These are phyloP conservation scores for Daedalea quercina DNA, from an alignment of 768 basidiomycete species.

Conservation along the genomic window DNA sequence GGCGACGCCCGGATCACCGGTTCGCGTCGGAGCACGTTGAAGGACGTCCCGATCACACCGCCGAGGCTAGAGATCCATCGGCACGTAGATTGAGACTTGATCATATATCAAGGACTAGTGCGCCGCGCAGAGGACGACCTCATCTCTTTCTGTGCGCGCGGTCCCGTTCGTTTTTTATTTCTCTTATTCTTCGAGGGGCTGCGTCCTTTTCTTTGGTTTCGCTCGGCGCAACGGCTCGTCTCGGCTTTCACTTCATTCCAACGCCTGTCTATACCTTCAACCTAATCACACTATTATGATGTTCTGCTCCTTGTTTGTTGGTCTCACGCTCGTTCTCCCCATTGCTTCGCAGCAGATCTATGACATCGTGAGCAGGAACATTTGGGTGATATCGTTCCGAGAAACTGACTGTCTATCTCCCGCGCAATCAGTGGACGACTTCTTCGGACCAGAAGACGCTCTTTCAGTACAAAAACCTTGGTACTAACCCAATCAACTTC, in stretches of 20 bases:
- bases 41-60: too few relatives aligned
- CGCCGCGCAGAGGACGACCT: too few relatives aligned
- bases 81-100: too few relatives aligned
- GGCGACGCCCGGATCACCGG: too few relatives aligned
- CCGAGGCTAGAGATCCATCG: too few relatives aligned
- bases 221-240: background rate
- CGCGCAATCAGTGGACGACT: slow-evolving; percentile 22
- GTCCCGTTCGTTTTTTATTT: too few relatives aligned
- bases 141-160: too few relatives aligned
- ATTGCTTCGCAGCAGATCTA: slow-evolving; percentile 24
- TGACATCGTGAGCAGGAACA: slow-evolving; percentile 22
- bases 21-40: too few relatives aligned
- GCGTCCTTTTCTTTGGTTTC: too few relatives aligned
- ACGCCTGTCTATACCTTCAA: background rate
- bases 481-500: slow-evolving; percentile 47
- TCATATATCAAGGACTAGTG: too few relatives aligned
- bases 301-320: background rate
- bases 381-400: background rate
- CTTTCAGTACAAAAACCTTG: slow-evolving; percentile 43
- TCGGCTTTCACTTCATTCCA: background rate
- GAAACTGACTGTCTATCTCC: background rate
- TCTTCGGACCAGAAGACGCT: slow-evolving; percentile 34
- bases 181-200: too few relatives aligned
- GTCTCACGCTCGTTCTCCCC: slow-evolving; percentile 14
- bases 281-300: background rate